Evolutionary conservation across 345 rosid species (phyloP), one percentile per base, ranked within the genome.

Genomic region (Gossypioides kirkii): DNA sequence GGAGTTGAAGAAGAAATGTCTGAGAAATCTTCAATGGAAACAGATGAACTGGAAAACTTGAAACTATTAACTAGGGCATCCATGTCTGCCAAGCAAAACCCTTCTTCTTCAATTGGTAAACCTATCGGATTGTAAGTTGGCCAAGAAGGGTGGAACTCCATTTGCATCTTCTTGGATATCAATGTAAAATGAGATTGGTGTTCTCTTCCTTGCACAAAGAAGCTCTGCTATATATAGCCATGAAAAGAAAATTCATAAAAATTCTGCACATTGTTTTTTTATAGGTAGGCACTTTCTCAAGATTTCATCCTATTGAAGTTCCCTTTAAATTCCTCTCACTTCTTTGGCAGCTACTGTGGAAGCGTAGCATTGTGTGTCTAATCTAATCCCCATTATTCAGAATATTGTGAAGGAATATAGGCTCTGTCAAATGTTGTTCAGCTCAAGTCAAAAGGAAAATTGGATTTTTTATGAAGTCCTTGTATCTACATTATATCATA

Each of bases 1-100:
- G 55, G n/a, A 62, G 64, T 66, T 13, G 74, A 79, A 73, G 78
- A 70, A 36, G 72, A 75, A 79, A 70, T 45, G 50, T 70, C 74
- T 11, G 80, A 82, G 42, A 50, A 73, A 42, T 69, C 61, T n/a
- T 76, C 78, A 36, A 66, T 36, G 22, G 78, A 54, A 10, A 70
- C 20, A 26, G 75, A 38, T 42, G 74, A 22, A 67, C 69, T 72
- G 11, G 70, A 74, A 54, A 75, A 70, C 41, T 77, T 77, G 38
- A 73, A 75, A 69, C 32, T 68, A 61, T 71, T 53, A 63, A 72
- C 16, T 43, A 55, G 77, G 52, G 22, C 50, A 71, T 76, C 75
- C 52, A 14, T 64, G 25, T 58, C 72, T 18, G 55, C 70, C 42
- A 63, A 55, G 46, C 45, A 55, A 28, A 79, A 45, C 9, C 71